Base-by-base conservation (phyloP, 108 stramenopile genomes). In the Cyclotella cryptica region DNA sequence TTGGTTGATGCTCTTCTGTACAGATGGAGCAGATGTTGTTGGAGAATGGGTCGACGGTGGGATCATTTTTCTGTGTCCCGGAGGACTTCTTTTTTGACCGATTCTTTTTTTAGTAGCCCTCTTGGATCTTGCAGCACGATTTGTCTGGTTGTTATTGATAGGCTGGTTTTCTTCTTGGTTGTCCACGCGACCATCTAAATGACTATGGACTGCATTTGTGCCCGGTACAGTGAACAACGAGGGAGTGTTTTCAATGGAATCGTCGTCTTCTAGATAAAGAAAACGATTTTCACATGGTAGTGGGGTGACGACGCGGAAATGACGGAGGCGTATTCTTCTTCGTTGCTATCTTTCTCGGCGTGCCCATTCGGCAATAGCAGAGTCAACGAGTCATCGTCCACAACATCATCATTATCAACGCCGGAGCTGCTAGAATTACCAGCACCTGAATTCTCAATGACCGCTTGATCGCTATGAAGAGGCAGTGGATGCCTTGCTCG, bases 1-100 rank as follows among this genome's bases (percentile, higher is more conserved):
- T 19, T 54, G 53, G 53, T 54, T 54, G 14, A 54, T 54, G n/a
- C 19, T 13, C n/a, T 54, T 54, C 53, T n/a, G 19, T 54, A 19
- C 53, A 54, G 53, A 54, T 54, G 12, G 53, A 54, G 18, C 53
- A 54, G 53, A 54, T 10, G 10, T 13, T 7, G 7, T 54, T 19
- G 53, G n/a, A n/a, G n/a, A n/a, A n/a, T n/a, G n/a, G n/a, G n/a
- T n/a, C n/a, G n/a, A n/a, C n/a, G n/a, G n/a, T n/a, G n/a, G n/a
- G n/a, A n/a, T n/a, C n/a, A n/a, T n/a, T n/a, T n/a, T n/a, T n/a
- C n/a, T n/a, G n/a, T n/a, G n/a, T n/a, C n/a, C n/a, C n/a, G n/a
- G n/a, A n/a, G n/a, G n/a, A n/a, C n/a, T n/a, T n/a, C n/a, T n/a
- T n/a, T n/a, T n/a, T n/a, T n/a, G n/a, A n/a, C n/a, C n/a, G n/a